These are phyloP conservation scores for Cicer yamashitae DNA, from an alignment of 306 rosid genomes.

Conservation along the genomic window DNA sequence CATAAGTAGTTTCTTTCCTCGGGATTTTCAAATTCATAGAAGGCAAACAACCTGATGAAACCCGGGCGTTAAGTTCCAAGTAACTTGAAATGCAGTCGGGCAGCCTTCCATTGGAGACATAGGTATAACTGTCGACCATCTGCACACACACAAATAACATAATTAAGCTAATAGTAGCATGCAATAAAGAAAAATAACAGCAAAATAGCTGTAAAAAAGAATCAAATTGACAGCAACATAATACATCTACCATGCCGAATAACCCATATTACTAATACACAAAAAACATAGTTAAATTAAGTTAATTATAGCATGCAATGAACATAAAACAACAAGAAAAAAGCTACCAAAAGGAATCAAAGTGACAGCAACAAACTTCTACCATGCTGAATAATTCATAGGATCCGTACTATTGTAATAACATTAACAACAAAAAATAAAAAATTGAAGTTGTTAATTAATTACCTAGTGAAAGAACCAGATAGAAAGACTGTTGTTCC, in stretches of 20 bases:
- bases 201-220: not conserved
- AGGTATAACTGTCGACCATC: constrained; percentile 60
- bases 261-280: not conserved
- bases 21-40: constrained; percentile 18
- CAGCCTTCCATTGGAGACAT: constrained; percentile 66
- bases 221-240: not conserved
- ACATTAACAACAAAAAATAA: not conserved
- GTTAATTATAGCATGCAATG: constrained; percentile 6
- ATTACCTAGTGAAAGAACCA: not conserved
- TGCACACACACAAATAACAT: constrained; percentile 44
- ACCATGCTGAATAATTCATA: not conserved
- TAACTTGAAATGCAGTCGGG: constrained; percentile 64
- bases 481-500: not conserved
- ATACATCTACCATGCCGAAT: not conserved
- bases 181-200: not conserved
- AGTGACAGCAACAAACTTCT: not conserved
- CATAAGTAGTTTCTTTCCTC: constrained; percentile 28
- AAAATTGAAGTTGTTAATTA: not conserved
- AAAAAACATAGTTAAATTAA: constrained; percentile 27
- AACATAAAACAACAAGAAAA: too few relatives aligned
- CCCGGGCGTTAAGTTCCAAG: constrained; percentile 62
- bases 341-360: not conserved
- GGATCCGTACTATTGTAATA: too few relatives aligned
- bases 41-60: constrained; percentile 61
- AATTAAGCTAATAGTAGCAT: constrained; percentile 11